These are phyloP conservation scores for Diaporthe sp. DNA, from an alignment of 2,329 filamentous ascomycete species.

Conservation along the genomic window DNA sequence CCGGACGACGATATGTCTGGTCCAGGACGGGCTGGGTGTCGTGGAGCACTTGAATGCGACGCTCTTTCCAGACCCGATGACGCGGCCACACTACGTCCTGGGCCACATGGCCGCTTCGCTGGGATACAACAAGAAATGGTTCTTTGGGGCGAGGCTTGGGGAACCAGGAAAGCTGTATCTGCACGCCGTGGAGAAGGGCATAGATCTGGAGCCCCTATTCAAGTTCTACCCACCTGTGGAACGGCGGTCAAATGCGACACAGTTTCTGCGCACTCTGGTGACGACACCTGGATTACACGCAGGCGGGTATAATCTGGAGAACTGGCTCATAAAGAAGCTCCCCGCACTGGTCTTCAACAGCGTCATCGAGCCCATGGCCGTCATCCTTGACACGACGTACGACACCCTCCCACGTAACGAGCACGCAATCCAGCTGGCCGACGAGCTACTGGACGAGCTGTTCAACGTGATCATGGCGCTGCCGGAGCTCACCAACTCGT, in stretches of 20 bases:
- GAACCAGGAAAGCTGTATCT: slow-evolving; percentile 47
- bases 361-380: slow-evolving; percentile 84
- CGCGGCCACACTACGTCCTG: slow-evolving; percentile 80
- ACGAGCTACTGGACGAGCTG: slow-evolving; percentile 79
- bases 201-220: slow-evolving; percentile 33
- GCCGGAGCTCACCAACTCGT: slow-evolving; percentile 76
- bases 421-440: slow-evolving; percentile 72
- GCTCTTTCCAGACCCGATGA: slow-evolving; percentile 74
- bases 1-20: slow-evolving; percentile 46
- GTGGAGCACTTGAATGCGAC: slow-evolving; percentile 79
- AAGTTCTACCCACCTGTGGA: slow-evolving; percentile 39
- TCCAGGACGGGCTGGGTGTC: slow-evolving; percentile 70
- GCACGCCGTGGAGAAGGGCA: slow-evolving; percentile 40
- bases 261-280: slow-evolving; percentile 73
- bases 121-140: slow-evolving; percentile 50
- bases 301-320: slow-evolving; percentile 64
- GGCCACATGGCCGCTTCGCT: slow-evolving; percentile 68
- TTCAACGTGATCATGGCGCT: slow-evolving; percentile 75
- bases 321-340: slow-evolving; percentile 79
- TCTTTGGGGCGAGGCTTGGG: slow-evolving; percentile 52
- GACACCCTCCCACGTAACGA: slow-evolving; percentile 76
- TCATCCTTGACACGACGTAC: slow-evolving; percentile 81
- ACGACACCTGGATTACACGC: slow-evolving; percentile 71
- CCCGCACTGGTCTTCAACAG: slow-evolving; percentile 81
- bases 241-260: slow-evolving; percentile 47